Evolutionary conservation across 805 yeast genomes (phyloP).

Genomic region (Wickerhamomyces alni): DNA sequence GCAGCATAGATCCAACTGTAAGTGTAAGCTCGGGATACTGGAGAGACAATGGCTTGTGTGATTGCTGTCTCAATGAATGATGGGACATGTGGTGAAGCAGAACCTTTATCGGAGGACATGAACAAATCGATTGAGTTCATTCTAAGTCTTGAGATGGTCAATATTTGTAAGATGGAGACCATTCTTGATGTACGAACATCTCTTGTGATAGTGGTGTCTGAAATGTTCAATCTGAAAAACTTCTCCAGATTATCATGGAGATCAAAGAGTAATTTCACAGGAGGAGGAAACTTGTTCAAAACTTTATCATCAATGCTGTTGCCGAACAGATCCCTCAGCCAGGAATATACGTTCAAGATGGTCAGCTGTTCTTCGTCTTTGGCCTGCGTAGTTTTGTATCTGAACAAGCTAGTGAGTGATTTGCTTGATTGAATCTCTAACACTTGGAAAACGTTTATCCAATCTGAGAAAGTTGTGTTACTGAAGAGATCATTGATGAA

Average conservation of each 20-base stretch:
- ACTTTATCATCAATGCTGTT: conserved; percentile 38
- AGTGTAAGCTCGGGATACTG: conserved; percentile 69
- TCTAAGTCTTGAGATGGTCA: conserved; percentile 59
- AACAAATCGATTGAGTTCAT: conserved; percentile 54
- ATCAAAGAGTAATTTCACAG: conserved; percentile 58
- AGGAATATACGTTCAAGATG: conserved; percentile 63
- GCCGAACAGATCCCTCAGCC: conserved; percentile 52
- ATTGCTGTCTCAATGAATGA: conserved; percentile 82
- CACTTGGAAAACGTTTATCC: conserved; percentile 71
- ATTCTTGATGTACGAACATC: conserved; percentile 63
- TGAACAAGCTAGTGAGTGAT: conserved; percentile 52
- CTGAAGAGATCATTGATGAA: conserved; percentile 52
- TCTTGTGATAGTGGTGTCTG: conserved; percentile 51
- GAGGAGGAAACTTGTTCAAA: conserved; percentile 54
- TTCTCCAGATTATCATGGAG: conserved; percentile 62
- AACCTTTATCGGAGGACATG: conserved; percentile 6
- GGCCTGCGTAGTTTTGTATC: conserved; percentile 32
- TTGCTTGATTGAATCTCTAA: conserved; percentile 65
- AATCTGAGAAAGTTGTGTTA: conserved; percentile 59
- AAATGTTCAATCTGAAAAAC: conserved; percentile 57
- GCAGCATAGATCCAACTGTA: conserved; percentile 61
- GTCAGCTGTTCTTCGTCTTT: conserved; percentile 48
- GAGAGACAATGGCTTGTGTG: conserved; percentile 66
- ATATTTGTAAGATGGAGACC: conserved; percentile 58
- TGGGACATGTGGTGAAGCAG: conserved; percentile 54